Evolutionary conservation across 371 early-diverging fungal species (phyloP), one percentile per base, ranked within the genome.

Genomic region (Ordospora pajunii): DNA sequence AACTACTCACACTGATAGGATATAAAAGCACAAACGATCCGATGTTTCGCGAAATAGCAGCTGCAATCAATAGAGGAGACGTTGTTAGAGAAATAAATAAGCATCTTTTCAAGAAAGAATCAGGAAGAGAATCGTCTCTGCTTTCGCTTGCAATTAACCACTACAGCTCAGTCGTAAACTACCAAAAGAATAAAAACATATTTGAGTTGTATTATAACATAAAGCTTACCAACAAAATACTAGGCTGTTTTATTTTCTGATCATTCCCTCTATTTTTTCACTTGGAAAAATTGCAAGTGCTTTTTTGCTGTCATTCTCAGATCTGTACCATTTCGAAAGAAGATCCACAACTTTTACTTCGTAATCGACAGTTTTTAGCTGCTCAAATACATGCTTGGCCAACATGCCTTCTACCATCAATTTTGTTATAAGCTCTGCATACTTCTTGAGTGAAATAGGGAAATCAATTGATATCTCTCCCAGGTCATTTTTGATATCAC

Each of bases 331-430:
- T 9, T 48, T 32, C 3, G 17, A 23, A 21, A 73, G 21, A 11
- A 77, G 49, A 8, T 65, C 63, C 19, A 14, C 32, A n/a, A 45
- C 12, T 52, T 44, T 45, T 49, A 9, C 1, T 14, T 54, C 17
- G 51, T 44, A 75, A 21, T 75, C 78, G 10, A n/a, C 9, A 49
- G 19, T 52, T 43, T 70, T 49, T 19, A 78, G 67, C 53, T 76
- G 25, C 14, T 68, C 54, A 23, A 69, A 75, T 21, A 58, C 2
- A 0, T 50, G 40, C 9, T 45, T 17, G 10, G 51, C 10, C 22
- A 78, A 37, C 23, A 67, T 45, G 11, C 69, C 32, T 0, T 17
- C 37, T 17, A 11, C 51, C 12, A 21, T 44, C 17, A 75, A 21
- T n/a, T 12, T 32, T 46, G 52, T 37, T 37, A 75, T 43, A 37